A percentile compares a stretch with the other conserved stretches of the same genome.
Evolutionary conservation across 345 rosid genomes (phyloP).

Genomic region (Eucalyptus marginata): DNA sequence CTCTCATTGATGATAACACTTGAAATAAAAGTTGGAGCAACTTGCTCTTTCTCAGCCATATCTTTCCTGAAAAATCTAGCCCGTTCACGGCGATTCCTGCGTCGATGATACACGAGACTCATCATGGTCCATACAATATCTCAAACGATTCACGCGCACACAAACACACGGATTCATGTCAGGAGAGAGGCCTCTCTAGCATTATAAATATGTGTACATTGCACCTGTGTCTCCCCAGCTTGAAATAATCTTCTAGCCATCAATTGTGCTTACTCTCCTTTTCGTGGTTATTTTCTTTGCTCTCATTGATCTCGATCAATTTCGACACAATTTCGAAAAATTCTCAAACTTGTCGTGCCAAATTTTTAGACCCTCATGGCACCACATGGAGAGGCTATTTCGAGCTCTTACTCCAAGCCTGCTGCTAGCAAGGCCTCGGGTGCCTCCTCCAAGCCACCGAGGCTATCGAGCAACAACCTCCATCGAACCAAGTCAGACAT

Average conservation of each 20-base stretch:
- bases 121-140: constrained; percentile 20
- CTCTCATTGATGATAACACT: neutral
- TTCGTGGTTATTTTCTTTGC: neutral
- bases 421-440: neutral
- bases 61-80: constrained; percentile 21
- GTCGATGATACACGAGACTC: constrained; percentile 14
- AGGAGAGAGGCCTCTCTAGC: neutral
- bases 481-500: constrained; percentile 64
- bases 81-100: constrained; percentile 9
- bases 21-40: neutral
- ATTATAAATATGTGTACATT: neutral
- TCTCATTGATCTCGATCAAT: neutral
- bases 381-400: constrained; percentile 40
- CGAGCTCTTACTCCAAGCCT: neutral
- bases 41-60: neutral
- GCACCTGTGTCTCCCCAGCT: neutral
- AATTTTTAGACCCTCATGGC: constrained; percentile 25
- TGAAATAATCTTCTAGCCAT: neutral
- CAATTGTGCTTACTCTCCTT: neutral
- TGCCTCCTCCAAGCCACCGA: constrained; percentile 43
- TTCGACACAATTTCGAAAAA: neutral
- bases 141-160: neutral
- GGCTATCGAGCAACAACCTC: constrained; percentile 30
- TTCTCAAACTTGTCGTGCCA: neutral
- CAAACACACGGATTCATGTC: neutral